A percentile compares a stretch with the other conserved stretches of the same genome.
Conservation (phyloP, 1,284 basidiomycete genomes). For the Apiotrichum akiyoshidainum region DNA sequence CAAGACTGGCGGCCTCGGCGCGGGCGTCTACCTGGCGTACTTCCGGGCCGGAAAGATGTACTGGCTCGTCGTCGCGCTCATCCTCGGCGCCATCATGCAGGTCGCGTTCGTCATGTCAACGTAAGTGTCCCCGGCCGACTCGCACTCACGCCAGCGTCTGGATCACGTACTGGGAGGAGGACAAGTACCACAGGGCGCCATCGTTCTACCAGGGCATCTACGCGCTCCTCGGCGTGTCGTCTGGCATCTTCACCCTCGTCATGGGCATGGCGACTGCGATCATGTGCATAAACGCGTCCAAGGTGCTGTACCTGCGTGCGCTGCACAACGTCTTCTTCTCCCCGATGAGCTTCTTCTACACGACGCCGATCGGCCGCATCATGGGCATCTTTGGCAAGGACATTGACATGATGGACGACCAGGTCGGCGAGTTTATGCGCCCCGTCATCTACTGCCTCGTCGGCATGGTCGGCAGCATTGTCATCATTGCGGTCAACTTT, state of each 20-base stretch:
- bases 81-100: slow-evolving; percentile 55
- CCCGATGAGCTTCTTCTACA: slow-evolving; percentile 69
- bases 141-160: slow-evolving; percentile 43
- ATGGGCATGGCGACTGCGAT: slow-evolving; percentile 61
- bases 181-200: slow-evolving; percentile 36
- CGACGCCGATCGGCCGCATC: slow-evolving; percentile 64
- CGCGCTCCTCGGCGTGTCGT: slow-evolving; percentile 57
- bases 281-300: slow-evolving; percentile 60
- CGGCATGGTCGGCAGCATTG: slow-evolving; percentile 55
- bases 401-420: slow-evolving; percentile 71
- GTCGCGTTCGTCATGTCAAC: slow-evolving; percentile 53
- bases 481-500: slow-evolving; percentile 66
- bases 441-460: slow-evolving; percentile 50
- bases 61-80: slow-evolving; percentile 40
- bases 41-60: slow-evolving; percentile 59
- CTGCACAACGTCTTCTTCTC: slow-evolving; percentile 62
- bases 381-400: slow-evolving; percentile 60
- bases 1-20: slow-evolving; percentile 63
- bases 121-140: slow-evolving; percentile 11
- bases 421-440: slow-evolving; percentile 62
- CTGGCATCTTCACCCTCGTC: slow-evolving; percentile 62
- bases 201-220: slow-evolving; percentile 71
- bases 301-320: slow-evolving; percentile 59
- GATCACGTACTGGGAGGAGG: slow-evolving; percentile 70
- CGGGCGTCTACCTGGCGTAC: slow-evolving; percentile 66